Conservation (phyloP, 2,329 filamentous ascomycete species). For the Hypoxylon rubiginosum region DNA sequence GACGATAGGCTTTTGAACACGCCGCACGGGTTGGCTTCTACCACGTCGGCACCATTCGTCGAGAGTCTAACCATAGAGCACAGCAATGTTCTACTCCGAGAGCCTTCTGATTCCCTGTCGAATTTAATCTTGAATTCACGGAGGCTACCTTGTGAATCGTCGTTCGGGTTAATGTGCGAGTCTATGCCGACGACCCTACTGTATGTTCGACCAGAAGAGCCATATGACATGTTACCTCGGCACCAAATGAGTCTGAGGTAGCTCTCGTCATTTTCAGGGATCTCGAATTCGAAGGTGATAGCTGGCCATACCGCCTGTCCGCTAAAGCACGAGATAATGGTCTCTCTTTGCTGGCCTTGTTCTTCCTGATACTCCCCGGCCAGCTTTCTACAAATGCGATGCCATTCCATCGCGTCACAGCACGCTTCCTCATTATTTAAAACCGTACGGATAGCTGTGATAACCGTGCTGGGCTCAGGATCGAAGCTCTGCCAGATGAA, state of each 20-base stretch:
- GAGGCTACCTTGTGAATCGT: not conserved
- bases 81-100: not conserved
- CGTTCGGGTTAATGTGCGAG: not conserved
- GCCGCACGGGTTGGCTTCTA: slow-evolving; percentile 3
- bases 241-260: slow-evolving; percentile 24
- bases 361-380: slow-evolving; percentile 11
- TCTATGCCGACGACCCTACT: slow-evolving; percentile 12
- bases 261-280: slow-evolving; percentile 21
- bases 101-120: not conserved
- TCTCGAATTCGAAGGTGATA: not conserved
- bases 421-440: slow-evolving; percentile 8
- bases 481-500: slow-evolving; percentile 17
- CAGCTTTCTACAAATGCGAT: slow-evolving; percentile 26
- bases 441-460: slow-evolving; percentile 19
- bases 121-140: not conserved
- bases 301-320: slow-evolving; percentile 22
- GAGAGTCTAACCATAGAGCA: not conserved
- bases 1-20: slow-evolving; percentile 17
- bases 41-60: no score
- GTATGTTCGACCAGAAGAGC: not conserved
- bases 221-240: slow-evolving; percentile 13
- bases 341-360: not conserved
- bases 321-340: slow-evolving; percentile 12
- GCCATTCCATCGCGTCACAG: slow-evolving; percentile 33
- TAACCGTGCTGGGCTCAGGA: slow-evolving; percentile 20